Evolutionary conservation across 208 protist genomes (phyloP).

Genomic region (Leishmania arabica): DNA sequence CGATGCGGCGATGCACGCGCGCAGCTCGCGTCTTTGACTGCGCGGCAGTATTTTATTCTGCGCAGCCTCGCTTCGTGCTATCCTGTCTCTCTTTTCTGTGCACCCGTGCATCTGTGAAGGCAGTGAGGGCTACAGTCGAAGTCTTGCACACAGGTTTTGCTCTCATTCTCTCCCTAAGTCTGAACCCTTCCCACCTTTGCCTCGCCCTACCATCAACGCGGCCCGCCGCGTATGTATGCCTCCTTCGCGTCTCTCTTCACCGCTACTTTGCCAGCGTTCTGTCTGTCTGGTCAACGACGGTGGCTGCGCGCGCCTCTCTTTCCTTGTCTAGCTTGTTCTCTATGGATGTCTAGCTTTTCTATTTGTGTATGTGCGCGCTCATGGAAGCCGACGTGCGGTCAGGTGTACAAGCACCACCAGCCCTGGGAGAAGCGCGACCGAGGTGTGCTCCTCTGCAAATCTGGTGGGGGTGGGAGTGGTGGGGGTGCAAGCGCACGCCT

Average conservation of each 20-base stretch:
- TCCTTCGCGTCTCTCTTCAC: neutral
- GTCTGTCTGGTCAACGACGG: neutral
- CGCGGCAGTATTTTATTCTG: neutral
- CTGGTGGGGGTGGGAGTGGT: neutral
- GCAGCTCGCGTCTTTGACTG: neutral
- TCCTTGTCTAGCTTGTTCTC: neutral
- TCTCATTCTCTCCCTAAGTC: too few species aligned
- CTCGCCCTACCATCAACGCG: neutral
- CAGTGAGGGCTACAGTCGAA: neutral
- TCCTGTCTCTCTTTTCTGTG: neutral
- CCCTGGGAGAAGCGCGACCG: neutral
- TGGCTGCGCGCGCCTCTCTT: neutral
- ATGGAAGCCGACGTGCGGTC: neutral
- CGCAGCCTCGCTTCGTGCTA: neutral
- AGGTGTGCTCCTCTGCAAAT: neutral
- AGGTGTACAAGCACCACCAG: neutral
- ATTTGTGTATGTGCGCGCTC: neutral
- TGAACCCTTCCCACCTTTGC: neutral
- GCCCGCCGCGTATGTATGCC: neutral
- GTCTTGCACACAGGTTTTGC: neutral
- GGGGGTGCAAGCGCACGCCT: neutral
- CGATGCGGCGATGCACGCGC: too few species aligned
- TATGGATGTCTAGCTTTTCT: neutral
- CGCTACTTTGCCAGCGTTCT: neutral
- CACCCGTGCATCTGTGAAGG: neutral